These are phyloP conservation scores for Lentithecium fluviatile DNA, from an alignment of 495 filamentous ascomycete species.

Conservation along the genomic window DNA sequence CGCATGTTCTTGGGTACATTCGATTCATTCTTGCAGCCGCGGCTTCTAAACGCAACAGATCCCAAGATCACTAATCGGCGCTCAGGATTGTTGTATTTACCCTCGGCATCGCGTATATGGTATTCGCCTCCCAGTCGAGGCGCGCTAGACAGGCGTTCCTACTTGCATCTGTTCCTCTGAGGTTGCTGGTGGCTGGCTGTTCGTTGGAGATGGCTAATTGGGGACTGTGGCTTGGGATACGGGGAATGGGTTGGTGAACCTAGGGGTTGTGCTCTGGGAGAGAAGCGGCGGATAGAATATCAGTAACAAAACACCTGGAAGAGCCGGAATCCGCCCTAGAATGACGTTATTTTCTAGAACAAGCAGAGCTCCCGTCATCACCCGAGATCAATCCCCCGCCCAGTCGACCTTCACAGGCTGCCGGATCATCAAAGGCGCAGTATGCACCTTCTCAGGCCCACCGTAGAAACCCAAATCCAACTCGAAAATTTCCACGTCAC, in stretches of 20 bases:
- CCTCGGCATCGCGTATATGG: not conserved
- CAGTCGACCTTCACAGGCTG: not conserved
- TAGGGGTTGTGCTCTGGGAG: not conserved
- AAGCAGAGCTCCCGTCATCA: too few relatives aligned
- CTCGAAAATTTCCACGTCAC: slow-evolving; percentile 3
- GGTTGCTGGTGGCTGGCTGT: not conserved
- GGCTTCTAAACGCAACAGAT: too few relatives aligned
- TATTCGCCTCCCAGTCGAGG: not conserved
- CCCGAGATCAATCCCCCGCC: not conserved
- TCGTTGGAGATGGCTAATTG: not conserved
- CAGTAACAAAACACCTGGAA: not conserved
- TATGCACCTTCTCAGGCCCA: not conserved
- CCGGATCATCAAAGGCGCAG: slow-evolving; percentile 8
- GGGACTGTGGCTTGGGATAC: not conserved
- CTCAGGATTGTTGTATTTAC: not conserved
- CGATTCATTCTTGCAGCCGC: not conserved
- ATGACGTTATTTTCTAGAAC: too few relatives aligned
- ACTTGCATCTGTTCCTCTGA: not conserved
- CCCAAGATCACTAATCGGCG: not conserved
- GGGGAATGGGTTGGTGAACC: not conserved
- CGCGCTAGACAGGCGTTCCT: not conserved
- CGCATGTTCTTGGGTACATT: not conserved
- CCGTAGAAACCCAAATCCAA: slow-evolving; percentile 12
- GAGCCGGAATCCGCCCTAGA: too few relatives aligned
- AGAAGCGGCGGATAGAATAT: not conserved